Base-by-base conservation (phyloP, 2,329 filamentous ascomycete genomes). In the Parafenestella ontariensis region DNA sequence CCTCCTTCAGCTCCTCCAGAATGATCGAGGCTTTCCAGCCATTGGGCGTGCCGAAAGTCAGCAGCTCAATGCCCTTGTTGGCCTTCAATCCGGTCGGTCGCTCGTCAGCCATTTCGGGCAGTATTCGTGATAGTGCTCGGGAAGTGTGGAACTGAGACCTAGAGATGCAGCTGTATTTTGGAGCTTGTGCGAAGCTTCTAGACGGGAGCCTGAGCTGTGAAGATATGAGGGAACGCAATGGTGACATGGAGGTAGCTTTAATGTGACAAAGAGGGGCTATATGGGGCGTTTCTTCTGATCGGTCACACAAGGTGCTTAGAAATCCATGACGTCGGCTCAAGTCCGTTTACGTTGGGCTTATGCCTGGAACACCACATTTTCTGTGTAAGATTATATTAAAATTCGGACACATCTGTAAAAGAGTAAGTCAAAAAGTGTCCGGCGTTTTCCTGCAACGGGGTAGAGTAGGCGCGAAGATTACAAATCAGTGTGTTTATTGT, bases 1-100 rank as follows among this genome's bases (percentile, higher is more conserved):
- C 83, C n/a, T 82, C 85, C 64, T 86, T 87, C 45, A 89, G 77
- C 75, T 89, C 87, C 68, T 89, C 87, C 34, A 89, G 81, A 18
- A 89, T 65, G 59, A 89, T 84, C 52, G 80, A 83, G 28, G 77
- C 79, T 68, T 89, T 89, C 75, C 78, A 76, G 65, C 77, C 78
- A 65, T 79, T 80, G 28, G 78, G 77, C 6, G 78, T 80, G 39
- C 79, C 77, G 58, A 78, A 83, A 0, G 86, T 89, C 28, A 89
- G 76, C 55, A 88, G 81, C 77, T 89, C 86, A 56, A 89, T 86
- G 73, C 87, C 87, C 46, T 83, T 84, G 60, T 80, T 84, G 64
- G 85, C 85, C 61, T 86, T 83, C 54, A 87, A 77, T 52, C 86
- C 85, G 5, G 80, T 85, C 17, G 84, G 82, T 63, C 74, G 70